Conservation (phyloP, 768 basidiomycete genomes). For the Boletus reticulatus region DNA sequence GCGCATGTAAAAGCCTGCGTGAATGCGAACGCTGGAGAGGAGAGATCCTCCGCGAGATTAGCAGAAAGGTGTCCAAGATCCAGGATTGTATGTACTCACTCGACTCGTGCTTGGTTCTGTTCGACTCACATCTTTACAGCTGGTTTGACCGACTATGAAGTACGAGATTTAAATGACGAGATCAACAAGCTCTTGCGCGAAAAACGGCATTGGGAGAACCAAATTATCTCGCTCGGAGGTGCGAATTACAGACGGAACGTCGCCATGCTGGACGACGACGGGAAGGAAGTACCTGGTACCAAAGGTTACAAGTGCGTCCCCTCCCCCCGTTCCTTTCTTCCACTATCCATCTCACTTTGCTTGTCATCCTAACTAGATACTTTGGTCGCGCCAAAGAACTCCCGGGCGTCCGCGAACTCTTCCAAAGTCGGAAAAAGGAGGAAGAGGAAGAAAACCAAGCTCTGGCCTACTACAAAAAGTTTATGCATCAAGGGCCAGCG, state of each 20-base stretch:
- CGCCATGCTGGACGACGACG: slow-evolving; percentile 92
- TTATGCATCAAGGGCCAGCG: slow-evolving; percentile 78
- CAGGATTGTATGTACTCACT: slow-evolving; percentile 71
- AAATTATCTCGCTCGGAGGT: slow-evolving; percentile 93
- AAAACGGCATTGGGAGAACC: slow-evolving; percentile 97
- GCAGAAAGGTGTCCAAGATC: slow-evolving; percentile 95
- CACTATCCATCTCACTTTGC: not conserved
- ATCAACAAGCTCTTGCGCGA: slow-evolving; percentile 96
- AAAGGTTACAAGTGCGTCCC: slow-evolving; percentile 90
- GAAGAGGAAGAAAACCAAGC: slow-evolving; percentile 87
- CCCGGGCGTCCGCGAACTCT: slow-evolving; percentile 94
- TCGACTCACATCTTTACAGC: slow-evolving; percentile 43
- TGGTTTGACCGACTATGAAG: slow-evolving; percentile 92
- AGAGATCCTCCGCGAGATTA: slow-evolving; percentile 92
- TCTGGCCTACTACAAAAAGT: slow-evolving; percentile 79
- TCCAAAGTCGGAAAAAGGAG: slow-evolving; percentile 79
- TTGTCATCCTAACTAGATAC: slow-evolving; percentile 52
- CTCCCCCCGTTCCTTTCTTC: not conserved
- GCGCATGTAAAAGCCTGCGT: slow-evolving; percentile 83
- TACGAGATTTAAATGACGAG: slow-evolving; percentile 94
- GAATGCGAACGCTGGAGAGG: slow-evolving; percentile 97
- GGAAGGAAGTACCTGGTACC: slow-evolving; percentile 93
- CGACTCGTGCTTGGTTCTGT: no score
- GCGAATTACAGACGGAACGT: slow-evolving; percentile 95
- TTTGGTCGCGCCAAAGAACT: slow-evolving; percentile 96